Evolutionary conservation across 2,329 filamentous ascomycete species (phyloP).

Genomic region (Colletotrichum theobromicola): DNA sequence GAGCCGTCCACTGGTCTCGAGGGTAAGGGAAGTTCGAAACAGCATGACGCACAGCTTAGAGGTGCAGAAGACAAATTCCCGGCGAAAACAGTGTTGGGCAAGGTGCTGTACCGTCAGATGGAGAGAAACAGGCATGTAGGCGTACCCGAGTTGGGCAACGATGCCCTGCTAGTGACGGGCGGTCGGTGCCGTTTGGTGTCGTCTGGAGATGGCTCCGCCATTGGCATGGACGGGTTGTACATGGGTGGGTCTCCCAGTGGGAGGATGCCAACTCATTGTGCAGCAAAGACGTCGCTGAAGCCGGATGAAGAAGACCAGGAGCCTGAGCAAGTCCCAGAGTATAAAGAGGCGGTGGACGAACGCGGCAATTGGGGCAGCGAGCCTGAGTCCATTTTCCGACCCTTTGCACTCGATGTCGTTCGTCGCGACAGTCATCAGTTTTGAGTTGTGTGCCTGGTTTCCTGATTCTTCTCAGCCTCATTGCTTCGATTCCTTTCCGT

Average conservation of each 20-base stretch:
- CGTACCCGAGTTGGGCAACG: not conserved
- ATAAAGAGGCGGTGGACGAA: slow-evolving; percentile 22
- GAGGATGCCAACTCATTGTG: slow-evolving; percentile 25
- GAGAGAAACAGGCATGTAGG: not conserved
- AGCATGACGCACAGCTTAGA: not conserved
- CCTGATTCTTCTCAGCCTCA: slow-evolving; percentile 11
- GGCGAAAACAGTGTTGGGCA: not conserved
- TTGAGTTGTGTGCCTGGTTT: not conserved
- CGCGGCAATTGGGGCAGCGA: not conserved
- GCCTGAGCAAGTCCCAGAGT: not conserved
- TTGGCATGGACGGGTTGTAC: slow-evolving; percentile 22
- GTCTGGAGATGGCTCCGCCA: slow-evolving; percentile 14
- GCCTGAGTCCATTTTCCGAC: not conserved
- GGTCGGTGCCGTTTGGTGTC: not conserved
- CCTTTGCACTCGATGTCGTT: not conserved
- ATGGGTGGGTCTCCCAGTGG: slow-evolving; percentile 23
- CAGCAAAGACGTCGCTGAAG: slow-evolving; percentile 22
- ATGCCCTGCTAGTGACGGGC: not conserved
- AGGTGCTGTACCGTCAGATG: not conserved
- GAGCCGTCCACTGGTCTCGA: not conserved
- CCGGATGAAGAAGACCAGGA: slow-evolving; percentile 6
- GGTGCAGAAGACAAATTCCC: not conserved
- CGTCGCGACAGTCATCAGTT: not conserved
- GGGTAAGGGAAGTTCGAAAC: not conserved
- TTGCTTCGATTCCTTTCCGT: not conserved